Conservation (phyloP, 306 rosid genomes). For the Vigna hirtella region DNA sequence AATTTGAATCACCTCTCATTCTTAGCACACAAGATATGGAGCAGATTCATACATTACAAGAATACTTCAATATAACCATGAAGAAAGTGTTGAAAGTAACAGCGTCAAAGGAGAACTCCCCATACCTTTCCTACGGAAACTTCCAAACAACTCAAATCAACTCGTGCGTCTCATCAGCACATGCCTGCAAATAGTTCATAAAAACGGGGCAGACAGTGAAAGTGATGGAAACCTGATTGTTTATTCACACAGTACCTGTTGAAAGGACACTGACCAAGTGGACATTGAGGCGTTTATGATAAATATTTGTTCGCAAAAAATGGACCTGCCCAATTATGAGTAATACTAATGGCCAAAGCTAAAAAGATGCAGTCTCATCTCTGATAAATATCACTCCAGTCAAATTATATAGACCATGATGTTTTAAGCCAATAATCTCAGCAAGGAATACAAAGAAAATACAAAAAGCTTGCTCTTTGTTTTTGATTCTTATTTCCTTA, state of each 20-base stretch:
- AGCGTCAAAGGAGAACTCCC: not conserved
- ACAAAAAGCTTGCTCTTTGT: conserved; percentile 51
- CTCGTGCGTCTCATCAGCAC: not conserved
- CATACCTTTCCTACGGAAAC: not conserved
- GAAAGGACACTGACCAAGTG: conserved; percentile 6
- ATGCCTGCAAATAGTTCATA: not conserved
- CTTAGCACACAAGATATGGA: not conserved
- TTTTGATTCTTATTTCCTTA: conserved; percentile 74
- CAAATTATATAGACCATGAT: conserved; percentile 39
- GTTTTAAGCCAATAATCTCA: conserved; percentile 46
- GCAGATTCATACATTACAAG: not conserved
- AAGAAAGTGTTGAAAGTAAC: not conserved
- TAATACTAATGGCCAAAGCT: conserved; percentile 13
- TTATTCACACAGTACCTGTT: conserved; percentile 6
- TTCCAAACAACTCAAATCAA: not conserved
- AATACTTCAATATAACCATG: not conserved
- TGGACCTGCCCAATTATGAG: conserved; percentile 6
- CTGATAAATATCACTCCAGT: conserved; percentile 40
- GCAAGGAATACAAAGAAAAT: conserved; percentile 53
- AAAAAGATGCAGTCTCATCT: conserved; percentile 43
- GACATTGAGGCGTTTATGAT: not conserved
- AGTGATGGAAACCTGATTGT: not conserved
- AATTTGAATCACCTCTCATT: not conserved
- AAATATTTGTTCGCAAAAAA: not conserved
- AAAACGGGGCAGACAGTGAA: not conserved